These are phyloP conservation scores for Colletotrichum eremochloae DNA, from an alignment of 2,329 filamentous ascomycete genomes.

Conservation along the genomic window DNA sequence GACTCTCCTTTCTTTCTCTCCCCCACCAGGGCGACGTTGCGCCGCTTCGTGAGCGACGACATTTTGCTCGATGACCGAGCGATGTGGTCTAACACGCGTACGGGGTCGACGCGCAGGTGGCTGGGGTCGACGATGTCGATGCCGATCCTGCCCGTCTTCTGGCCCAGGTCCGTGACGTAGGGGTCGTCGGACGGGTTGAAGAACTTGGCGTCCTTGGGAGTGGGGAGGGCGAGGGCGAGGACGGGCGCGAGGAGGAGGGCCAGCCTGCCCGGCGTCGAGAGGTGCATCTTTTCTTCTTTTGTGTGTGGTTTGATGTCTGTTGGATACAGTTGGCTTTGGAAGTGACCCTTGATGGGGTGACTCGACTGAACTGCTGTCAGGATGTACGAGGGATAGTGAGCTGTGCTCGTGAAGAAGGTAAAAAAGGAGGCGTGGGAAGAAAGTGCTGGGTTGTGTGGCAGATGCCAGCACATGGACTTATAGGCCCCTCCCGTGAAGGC, in stretches of 20 bases:
- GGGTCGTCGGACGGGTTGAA: background rate
- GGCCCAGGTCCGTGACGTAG: background rate
- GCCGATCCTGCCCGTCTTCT: constrained; percentile 27
- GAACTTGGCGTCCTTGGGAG: constrained; percentile 27
- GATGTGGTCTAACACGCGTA: constrained; percentile 3
- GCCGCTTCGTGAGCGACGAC: background rate
- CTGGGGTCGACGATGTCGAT: constrained; percentile 35
- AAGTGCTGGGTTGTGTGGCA: background rate
- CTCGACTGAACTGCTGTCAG: background rate
- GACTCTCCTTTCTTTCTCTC: background rate
- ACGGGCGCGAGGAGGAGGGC: background rate
- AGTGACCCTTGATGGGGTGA: background rate
- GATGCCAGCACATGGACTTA: background rate
- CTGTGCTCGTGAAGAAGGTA: background rate
- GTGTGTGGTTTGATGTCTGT: background rate
- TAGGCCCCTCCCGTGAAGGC: background rate
- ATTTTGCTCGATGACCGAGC: background rate
- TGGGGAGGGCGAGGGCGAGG: constrained; percentile 3
- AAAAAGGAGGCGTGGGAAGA: no score
- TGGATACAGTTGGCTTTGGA: background rate
- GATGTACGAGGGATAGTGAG: background rate
- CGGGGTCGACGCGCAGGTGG: constrained; percentile 34
- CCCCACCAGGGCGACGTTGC: background rate
- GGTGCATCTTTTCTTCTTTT: background rate
- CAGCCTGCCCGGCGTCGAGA: background rate